Percentiles rank a stretch among this genome's conserved stretches.
phyloP scores from a whole-genome alignment of 208 protist genomes.

The Leptomonas pyrrhocoris region DNA sequence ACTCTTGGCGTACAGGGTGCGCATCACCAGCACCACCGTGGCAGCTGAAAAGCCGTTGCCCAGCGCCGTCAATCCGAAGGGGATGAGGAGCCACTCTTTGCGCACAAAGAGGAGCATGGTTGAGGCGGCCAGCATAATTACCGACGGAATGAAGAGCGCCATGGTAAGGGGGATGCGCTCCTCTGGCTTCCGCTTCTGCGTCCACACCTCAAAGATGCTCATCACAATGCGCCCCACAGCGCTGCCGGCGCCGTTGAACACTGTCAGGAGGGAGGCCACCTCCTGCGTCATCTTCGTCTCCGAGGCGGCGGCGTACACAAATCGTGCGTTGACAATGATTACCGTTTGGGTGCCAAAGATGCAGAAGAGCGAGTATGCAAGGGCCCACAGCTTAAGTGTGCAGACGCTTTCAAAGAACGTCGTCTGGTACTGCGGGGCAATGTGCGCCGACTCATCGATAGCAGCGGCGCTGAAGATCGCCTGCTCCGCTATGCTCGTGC shows the following conservation, averaged over 20 bases:
- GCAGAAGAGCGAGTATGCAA: constrained; percentile 63
- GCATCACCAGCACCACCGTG: constrained; percentile 72
- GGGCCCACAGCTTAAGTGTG: constrained; percentile 55
- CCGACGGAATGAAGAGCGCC: constrained; percentile 59
- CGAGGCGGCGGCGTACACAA: constrained; percentile 70
- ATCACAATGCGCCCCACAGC: constrained; percentile 66
- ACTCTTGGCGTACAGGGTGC: constrained; percentile 76
- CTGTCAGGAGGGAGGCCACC: constrained; percentile 61
- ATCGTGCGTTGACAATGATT: constrained; percentile 77
- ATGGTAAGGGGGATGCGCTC: constrained; percentile 77
- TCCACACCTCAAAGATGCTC: constrained; percentile 70
- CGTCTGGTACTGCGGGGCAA: constrained; percentile 78
- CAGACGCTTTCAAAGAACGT: constrained; percentile 54
- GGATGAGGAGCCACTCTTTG: constrained; percentile 45
- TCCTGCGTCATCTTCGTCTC: constrained; percentile 37
- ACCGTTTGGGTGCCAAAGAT: constrained; percentile 63
- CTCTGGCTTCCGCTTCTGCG: constrained; percentile 54
- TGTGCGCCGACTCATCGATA: constrained; percentile 35
- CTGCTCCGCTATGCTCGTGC: constrained; percentile 15
- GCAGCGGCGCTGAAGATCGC: constrained; percentile 15
- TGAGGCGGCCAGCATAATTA: constrained; percentile 39
- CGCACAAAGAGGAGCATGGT: constrained; percentile 48
- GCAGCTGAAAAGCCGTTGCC: constrained; percentile 73
- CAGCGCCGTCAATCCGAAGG: constrained; percentile 64
- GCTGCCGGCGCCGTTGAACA: constrained; percentile 75